Percentiles rank a stretch among this genome's conserved stretches.
Evolutionary conservation across 2,329 filamentous ascomycete genomes (phyloP).

Genomic region (Talaromyces pinophilus): DNA sequence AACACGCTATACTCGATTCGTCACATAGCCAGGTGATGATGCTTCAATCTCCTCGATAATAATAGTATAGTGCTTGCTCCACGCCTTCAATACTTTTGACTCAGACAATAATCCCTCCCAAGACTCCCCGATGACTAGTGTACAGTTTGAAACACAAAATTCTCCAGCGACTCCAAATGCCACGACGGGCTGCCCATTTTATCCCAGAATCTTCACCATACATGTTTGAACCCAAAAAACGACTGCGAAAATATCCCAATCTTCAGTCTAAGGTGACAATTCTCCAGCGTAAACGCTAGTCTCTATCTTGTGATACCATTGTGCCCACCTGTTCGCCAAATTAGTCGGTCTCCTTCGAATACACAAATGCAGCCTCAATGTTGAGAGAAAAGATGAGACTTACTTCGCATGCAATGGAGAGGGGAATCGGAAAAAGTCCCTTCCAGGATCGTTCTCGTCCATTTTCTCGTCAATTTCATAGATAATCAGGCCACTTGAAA

Average conservation of each 20-base stretch:
- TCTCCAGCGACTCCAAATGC: background rate
- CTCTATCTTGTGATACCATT: constrained; percentile 18
- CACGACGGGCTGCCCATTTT: background rate
- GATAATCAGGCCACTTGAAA: background rate
- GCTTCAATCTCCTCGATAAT: background rate
- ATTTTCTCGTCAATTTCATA: constrained; percentile 5
- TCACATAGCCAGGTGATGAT: background rate
- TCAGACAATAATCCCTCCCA: background rate
- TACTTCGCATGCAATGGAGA: constrained; percentile 20
- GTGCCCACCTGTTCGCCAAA: constrained; percentile 10
- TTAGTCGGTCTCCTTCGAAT: background rate
- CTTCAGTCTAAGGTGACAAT: constrained; percentile 9
- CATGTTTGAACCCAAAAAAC: background rate
- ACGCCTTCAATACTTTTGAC: background rate
- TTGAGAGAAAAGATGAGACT: background rate
- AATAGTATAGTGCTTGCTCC: background rate
- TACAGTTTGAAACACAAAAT: background rate
- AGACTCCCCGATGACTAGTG: background rate
- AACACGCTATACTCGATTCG: background rate
- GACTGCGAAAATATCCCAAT: background rate
- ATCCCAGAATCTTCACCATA: background rate
- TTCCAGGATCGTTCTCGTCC: background rate
- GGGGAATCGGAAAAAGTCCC: constrained; percentile 7
- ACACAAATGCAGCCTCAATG: background rate
- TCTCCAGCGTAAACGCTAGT: constrained; percentile 15